Percentiles rank a stretch among this genome's conserved stretches.
Conservation (phyloP, 1,284 basidiomycete genomes). For the Meripilus lineatus region DNA sequence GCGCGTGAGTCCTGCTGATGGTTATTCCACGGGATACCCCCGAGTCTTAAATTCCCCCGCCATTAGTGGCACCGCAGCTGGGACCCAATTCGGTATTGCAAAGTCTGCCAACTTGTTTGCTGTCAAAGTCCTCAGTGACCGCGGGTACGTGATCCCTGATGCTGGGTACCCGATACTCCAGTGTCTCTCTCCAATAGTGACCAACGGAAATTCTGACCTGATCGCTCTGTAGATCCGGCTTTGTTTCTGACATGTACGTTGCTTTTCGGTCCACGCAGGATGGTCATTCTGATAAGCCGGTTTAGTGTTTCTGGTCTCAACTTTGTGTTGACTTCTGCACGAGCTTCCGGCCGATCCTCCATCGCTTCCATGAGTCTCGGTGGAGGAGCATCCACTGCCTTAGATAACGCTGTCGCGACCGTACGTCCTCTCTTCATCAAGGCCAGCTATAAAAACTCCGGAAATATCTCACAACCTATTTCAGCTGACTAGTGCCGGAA, state of each 20-base stretch:
- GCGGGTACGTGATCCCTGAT: slow-evolving; percentile 35
- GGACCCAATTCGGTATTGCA: slow-evolving; percentile 62
- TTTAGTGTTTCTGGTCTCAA: slow-evolving; percentile 45
- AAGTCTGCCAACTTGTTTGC: slow-evolving; percentile 65
- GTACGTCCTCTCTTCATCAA: no score
- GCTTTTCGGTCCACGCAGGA: neutral
- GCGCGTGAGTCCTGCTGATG: no score
- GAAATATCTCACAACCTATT: neutral
- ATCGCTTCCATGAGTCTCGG: slow-evolving; percentile 74
- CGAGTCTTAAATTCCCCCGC: slow-evolving; percentile 20
- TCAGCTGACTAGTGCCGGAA: slow-evolving; percentile 21
- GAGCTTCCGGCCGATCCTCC: slow-evolving; percentile 49
- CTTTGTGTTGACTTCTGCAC: slow-evolving; percentile 37
- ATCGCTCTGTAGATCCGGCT: slow-evolving; percentile 41
- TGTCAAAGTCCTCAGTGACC: slow-evolving; percentile 68
- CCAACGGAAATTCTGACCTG: slow-evolving; percentile 32
- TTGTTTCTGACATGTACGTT: slow-evolving; percentile 19
- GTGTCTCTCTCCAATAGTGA: no score
- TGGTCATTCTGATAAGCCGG: neutral
- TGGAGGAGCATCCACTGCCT: slow-evolving; percentile 54
- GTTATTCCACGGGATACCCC: neutral
- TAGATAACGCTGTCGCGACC: slow-evolving; percentile 56
- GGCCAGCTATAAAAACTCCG: no score
- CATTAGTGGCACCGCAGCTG: slow-evolving; percentile 48
- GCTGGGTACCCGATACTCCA: slow-evolving; percentile 31